A percentile compares a stretch with the other conserved stretches of the same genome.
Evolutionary conservation across 2,329 filamentous ascomycete species (phyloP).

Genomic region (Coniella vitis): DNA sequence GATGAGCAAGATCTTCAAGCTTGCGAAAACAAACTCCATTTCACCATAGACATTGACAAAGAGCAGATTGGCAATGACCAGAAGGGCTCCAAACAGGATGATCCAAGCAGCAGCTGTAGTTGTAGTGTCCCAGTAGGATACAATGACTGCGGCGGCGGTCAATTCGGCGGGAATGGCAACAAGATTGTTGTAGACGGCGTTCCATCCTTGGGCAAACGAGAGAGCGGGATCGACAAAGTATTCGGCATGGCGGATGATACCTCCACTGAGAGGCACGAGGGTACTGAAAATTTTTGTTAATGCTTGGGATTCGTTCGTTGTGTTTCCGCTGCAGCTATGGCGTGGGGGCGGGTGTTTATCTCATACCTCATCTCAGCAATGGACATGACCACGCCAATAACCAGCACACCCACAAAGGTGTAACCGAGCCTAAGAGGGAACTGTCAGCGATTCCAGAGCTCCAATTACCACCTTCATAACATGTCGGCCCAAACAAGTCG

Average conservation of each 20-base stretch:
- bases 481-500: too few relatives aligned
- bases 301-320: not conserved
- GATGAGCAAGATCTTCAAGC: constrained; percentile 7
- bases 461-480: not conserved
- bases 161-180: constrained; percentile 17
- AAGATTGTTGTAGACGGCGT: constrained; percentile 9
- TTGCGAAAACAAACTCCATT: constrained; percentile 10
- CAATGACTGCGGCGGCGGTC: constrained; percentile 14
- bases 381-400: constrained; percentile 8
- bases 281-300: not conserved
- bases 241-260: constrained; percentile 10
- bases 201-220: constrained; percentile 14
- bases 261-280: constrained; percentile 9
- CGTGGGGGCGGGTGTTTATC: too few relatives aligned
- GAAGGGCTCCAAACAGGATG: constrained; percentile 3
- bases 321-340: too few relatives aligned
- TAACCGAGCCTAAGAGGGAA: constrained; percentile 1
- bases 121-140: constrained; percentile 3
- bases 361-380: constrained; percentile 7
- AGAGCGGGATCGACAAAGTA: constrained; percentile 12
- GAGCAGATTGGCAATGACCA: constrained; percentile 4
- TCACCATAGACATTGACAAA: constrained; percentile 7
- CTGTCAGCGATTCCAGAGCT: not conserved
- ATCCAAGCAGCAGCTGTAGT: constrained; percentile 6
- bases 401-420: constrained; percentile 2